Base-by-base conservation (phyloP, 1,284 basidiomycete genomes). In the Irpex sp. region DNA sequence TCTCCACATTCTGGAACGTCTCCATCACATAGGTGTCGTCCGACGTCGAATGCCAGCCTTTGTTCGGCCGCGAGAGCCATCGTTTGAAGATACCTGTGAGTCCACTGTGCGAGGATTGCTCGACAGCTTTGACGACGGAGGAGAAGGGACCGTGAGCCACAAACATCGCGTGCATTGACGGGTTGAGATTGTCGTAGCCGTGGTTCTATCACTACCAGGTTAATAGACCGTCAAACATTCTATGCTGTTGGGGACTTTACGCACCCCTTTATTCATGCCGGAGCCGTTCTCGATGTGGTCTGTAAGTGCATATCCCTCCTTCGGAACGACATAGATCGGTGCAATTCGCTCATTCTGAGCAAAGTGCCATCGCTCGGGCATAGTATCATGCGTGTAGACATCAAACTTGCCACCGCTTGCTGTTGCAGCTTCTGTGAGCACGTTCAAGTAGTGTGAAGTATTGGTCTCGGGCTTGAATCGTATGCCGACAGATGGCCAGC, bases 71-170 rank as follows among this genome's bases (percentile, higher is more conserved):
- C 55, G 71, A 66, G 4, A 77, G 66, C 35, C 66, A 68, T 42
- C 72, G 73, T 21, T 68, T 65, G 53, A 70, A 51, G 58, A 70
- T 60, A 19, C 39, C 39, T 45, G 39, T 5, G 39, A 45, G 39
- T 45, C 70, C 61, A 48, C 59, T 58, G 5, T 67, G 58, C 48
- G 71, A 72, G 58, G 66, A 68, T 45, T 75, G 76, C 66, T 82
- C 79, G 57, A 82, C 71, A 2, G 78, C 75, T 71, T 92, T 93
- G 60, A 85, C 80, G 57, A 82, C 80, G 4, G 82, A 73, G 10
- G 90, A 86, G 70, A 94, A 94, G 0, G 94, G 93, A 1, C 94
- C 94, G 69, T 92, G 89, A 2, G 92, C 91, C 63, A 96, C 88
- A 73, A 96, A 96, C 72, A 93, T 88, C 0, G 93, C 93, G 60